Evolutionary conservation across 2,329 filamentous ascomycete species (phyloP).

Genomic region (Chaetomiaceae sp.): DNA sequence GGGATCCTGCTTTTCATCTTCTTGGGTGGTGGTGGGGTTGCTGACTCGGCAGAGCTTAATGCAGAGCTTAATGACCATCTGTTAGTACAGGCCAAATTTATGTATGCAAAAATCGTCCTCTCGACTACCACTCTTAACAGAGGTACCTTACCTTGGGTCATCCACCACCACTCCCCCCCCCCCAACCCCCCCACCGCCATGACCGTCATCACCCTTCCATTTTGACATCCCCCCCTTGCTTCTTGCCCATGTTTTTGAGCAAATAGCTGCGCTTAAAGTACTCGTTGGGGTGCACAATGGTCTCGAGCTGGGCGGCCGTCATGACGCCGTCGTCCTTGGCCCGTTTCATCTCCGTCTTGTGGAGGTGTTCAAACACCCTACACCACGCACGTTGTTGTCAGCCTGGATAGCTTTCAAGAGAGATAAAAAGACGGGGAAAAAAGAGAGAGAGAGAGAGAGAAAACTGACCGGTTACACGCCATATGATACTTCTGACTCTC

Average conservation of each 20-base stretch:
- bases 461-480: conserved; percentile 75
- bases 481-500: conserved; percentile 86
- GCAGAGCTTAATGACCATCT: too few relatives aligned
- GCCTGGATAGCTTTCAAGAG: neutral
- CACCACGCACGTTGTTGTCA: neutral
- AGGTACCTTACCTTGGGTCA: too few relatives aligned
- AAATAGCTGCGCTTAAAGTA: conserved; percentile 95
- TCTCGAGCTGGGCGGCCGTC: conserved; percentile 76
- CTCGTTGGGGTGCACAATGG: conserved; percentile 94
- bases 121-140: too few relatives aligned
- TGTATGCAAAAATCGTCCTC: too few relatives aligned
- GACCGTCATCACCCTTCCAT: conserved; percentile 23
- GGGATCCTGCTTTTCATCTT: too few relatives aligned
- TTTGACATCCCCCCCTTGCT: conserved; percentile 24
- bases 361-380: conserved; percentile 81
- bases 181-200: neutral
- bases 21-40: too few relatives aligned
- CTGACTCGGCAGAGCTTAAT: too few relatives aligned
- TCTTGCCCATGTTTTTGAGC: conserved; percentile 64
- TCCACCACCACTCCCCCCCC: too few relatives aligned
- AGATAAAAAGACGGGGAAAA: neutral
- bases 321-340: conserved; percentile 70
- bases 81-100: too few relatives aligned
- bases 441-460: neutral
- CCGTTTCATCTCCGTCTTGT: conserved; percentile 72